Percentiles rank a stretch among this genome's conserved stretches.
phyloP scores from a whole-genome alignment of 768 basidiomycete species.

The Mycena polygramma region DNA sequence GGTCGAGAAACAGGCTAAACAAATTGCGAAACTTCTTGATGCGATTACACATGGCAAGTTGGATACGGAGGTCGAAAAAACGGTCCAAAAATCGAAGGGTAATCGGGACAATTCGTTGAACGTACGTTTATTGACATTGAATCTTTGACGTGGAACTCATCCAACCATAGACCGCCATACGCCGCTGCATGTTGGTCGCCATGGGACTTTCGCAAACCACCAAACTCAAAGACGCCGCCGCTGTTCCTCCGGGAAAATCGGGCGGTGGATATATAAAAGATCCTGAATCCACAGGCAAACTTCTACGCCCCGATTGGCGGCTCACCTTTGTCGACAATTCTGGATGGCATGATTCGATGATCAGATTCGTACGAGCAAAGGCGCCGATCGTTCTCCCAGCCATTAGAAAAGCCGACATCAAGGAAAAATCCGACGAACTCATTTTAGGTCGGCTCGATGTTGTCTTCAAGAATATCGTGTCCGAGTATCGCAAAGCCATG shows the following conservation, averaged over 20 bases:
- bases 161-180: not conserved
- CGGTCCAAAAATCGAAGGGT: not conserved
- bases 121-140: too few species aligned
- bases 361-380: not conserved
- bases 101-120: not conserved
- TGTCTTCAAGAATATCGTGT: not conserved
- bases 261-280: not conserved
- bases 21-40: not conserved
- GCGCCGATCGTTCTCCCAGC: not conserved
- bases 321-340: not conserved
- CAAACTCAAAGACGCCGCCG: not conserved
- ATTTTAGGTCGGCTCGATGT: not conserved
- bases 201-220: not conserved
- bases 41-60: not conserved
- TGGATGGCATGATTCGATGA: not conserved
- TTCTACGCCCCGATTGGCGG: slow-evolving; percentile 41
- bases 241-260: not conserved
- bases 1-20: not conserved
- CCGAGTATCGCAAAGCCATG: not conserved
- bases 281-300: not conserved
- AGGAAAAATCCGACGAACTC: not conserved
- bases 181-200: not conserved
- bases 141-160: not conserved
- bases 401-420: not conserved
- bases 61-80: not conserved